Conservation (phyloP, 2,329 filamentous ascomycete species). For the Rutstroemia sp. region DNA sequence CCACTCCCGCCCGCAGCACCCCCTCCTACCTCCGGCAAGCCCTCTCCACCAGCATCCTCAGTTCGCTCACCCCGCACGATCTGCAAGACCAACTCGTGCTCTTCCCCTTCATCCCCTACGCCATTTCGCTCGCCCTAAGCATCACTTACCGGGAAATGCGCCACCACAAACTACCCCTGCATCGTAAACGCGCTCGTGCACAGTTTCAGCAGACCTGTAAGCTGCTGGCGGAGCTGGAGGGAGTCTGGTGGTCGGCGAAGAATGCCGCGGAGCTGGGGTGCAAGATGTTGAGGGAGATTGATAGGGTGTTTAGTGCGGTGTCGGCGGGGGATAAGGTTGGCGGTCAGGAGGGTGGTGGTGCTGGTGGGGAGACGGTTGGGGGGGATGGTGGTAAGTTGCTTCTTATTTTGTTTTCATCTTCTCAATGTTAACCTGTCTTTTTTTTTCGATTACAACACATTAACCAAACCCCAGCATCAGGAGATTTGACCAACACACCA, state of each 20-base stretch:
- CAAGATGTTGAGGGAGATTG: conserved; percentile 21
- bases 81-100: conserved; percentile 35
- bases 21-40: conserved; percentile 19
- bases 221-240: conserved; percentile 44
- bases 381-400: too few relatives aligned
- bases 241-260: conserved; percentile 49
- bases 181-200: conserved; percentile 45
- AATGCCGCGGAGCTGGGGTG: conserved; percentile 20
- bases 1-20: conserved; percentile 16
- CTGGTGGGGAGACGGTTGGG: too few relatives aligned
- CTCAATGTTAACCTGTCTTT: too few relatives aligned
- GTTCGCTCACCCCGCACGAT: conserved; percentile 15
- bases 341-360: background rate
- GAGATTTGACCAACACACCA: background rate
- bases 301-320: conserved; percentile 17
- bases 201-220: conserved; percentile 48
- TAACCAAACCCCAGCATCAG: background rate
- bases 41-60: conserved; percentile 16
- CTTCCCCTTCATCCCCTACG: conserved; percentile 54
- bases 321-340: background rate
- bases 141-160: conserved; percentile 59
- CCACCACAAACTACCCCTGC: conserved; percentile 51
- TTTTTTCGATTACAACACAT: too few relatives aligned
- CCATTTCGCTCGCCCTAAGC: conserved; percentile 52
- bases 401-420: too few relatives aligned